Evolutionary conservation across 73 alveolate species (phyloP), one percentile per base, ranked within the genome.

Genomic region (Paramecium octaurelia): DNA sequence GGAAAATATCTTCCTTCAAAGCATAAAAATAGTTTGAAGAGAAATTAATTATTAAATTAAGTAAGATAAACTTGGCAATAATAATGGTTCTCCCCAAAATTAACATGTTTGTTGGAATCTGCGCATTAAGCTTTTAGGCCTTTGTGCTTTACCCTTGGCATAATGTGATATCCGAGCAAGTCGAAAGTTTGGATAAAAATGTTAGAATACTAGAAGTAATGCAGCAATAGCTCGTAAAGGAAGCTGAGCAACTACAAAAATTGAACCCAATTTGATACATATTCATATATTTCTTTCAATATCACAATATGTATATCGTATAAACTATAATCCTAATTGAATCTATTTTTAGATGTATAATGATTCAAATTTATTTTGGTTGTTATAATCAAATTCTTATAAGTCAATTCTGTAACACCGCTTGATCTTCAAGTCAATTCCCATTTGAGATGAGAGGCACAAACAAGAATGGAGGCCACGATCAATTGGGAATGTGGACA

Each of bases 31-130:
- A 73, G 46, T 12, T 31, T 43, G 46, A 73, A 38, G 27, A 73
- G 57, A 73, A 36, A 73, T 73, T 40, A 34, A 36, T 40, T 29
- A 36, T 0, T 48, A 43, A 43, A 14, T n/a, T 46, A 24, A 18
- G 14, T 46, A 24, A 18, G 14, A 4, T 42, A 80, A 80, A 20
- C 34, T 54, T 6, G 44, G 21, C 31, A 43, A n/a, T 14, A 2
- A 80, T 38, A 5, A 80, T 80, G 91, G 91, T 80, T 12, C 91
- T 80, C 10, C 76, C 91, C 6, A 80, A 80, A 80, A 31, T 80
- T 24, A 80, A 48, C 48, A 80, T 44, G 91, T 23, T 80, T 48
- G 75, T 80, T 9, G 76, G 76, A 20, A 14, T 80, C 18, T 31
- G 76, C 14, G 75, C 91, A 23, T n/a, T 44, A 18, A 80, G 91